Conservation (phyloP, 345 rosid genomes). For the Salix dunnii region DNA sequence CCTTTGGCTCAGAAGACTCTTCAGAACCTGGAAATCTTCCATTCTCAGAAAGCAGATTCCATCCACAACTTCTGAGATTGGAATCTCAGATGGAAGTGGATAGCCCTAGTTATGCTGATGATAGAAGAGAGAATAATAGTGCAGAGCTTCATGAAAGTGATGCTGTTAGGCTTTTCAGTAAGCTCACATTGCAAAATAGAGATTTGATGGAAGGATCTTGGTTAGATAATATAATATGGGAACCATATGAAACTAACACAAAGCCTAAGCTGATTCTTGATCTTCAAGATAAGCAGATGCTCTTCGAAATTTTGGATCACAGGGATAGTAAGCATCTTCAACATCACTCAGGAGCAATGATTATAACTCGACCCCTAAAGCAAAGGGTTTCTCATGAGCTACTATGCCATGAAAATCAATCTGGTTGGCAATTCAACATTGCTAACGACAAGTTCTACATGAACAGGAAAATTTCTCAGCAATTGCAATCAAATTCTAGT, state of each 20-base stretch:
- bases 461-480: slow-evolving; percentile 85
- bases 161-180: slow-evolving; percentile 46
- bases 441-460: slow-evolving; percentile 88
- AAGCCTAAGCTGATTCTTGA: slow-evolving; percentile 83
- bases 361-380: slow-evolving; percentile 52
- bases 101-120: slow-evolving; percentile 23
- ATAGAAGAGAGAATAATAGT: slow-evolving; percentile 18
- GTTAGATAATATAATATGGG: slow-evolving; percentile 84
- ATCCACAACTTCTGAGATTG: slow-evolving; percentile 90
- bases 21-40: slow-evolving; percentile 20
- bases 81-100: slow-evolving; percentile 51
- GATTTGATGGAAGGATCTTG: slow-evolving; percentile 72
- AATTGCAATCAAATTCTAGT: slow-evolving; percentile 67
- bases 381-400: slow-evolving; percentile 48
- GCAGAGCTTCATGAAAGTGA: slow-evolving; percentile 38
- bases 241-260: slow-evolving; percentile 37
- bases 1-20: slow-evolving; percentile 45
- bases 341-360: slow-evolving; percentile 93
- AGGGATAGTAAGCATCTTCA: slow-evolving; percentile 61
- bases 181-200: slow-evolving; percentile 50
- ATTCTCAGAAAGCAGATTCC: slow-evolving; percentile 38
- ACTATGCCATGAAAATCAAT: slow-evolving; percentile 38
- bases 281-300: slow-evolving; percentile 95
- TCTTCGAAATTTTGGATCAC: slow-evolving; percentile 74
- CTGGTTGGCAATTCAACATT: slow-evolving; percentile 87